Conservation (phyloP, 371 early-diverging fungal genomes). For the Funneliformis caledonium region DNA sequence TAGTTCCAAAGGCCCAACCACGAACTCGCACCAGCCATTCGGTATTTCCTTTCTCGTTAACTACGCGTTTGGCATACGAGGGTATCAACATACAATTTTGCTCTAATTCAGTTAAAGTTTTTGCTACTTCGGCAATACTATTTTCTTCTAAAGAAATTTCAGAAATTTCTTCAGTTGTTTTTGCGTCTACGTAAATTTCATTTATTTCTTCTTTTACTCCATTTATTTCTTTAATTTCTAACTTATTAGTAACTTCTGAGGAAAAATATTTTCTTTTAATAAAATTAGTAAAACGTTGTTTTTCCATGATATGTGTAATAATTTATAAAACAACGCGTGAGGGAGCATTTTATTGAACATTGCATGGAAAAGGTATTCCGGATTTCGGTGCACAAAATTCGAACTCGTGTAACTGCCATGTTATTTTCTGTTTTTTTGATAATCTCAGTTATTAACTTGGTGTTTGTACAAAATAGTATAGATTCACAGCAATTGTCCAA, state of each 20-base stretch:
- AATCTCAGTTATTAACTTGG: too few species aligned
- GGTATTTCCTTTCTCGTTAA: neutral
- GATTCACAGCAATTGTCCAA: too few species aligned
- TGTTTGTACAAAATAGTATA: too few species aligned
- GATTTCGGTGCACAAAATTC: too few species aligned
- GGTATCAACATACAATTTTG: conserved; percentile 36
- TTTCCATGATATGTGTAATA: neutral
- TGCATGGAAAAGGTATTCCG: too few species aligned
- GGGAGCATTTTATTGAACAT: too few species aligned
- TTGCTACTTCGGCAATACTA: conserved; percentile 1
- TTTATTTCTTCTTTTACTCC: neutral
- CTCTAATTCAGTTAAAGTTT: neutral
- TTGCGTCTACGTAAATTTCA: neutral
- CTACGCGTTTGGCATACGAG: conserved; percentile 14
- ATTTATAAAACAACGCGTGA: too few species aligned
- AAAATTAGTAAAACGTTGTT: neutral
- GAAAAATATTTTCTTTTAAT: neutral
- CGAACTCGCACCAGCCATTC: conserved; percentile 26
- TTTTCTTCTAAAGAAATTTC: neutral
- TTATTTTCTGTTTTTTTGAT: too few species aligned
- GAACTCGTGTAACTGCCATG: too few species aligned
- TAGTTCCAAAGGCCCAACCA: conserved; percentile 29
- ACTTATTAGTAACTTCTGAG: neutral
- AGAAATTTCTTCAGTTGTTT: neutral
- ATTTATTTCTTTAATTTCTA: neutral